Evolutionary conservation across 495 filamentous ascomycete species (phyloP).

Genomic region (Cercophora sp.): DNA sequence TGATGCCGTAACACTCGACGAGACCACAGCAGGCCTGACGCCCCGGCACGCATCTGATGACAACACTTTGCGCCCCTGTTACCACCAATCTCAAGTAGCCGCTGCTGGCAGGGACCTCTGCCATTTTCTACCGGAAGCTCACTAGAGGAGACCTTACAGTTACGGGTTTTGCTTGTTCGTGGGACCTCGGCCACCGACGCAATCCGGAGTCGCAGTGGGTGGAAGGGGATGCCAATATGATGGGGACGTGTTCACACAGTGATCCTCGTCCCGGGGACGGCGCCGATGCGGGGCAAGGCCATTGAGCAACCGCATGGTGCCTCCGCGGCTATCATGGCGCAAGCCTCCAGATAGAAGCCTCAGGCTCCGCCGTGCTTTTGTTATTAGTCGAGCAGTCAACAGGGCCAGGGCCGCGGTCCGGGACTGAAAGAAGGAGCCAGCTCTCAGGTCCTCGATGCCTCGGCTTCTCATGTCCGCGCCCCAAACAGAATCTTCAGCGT

Average conservation of each 20-base stretch:
- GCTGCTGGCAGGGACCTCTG: conserved; percentile 19
- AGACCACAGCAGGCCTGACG: conserved; percentile 2
- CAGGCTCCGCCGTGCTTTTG: no score
- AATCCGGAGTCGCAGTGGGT: not conserved
- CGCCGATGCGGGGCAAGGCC: no score
- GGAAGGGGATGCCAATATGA: not conserved
- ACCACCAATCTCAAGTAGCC: conserved; percentile 19
- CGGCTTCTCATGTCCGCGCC: conserved; percentile 3
- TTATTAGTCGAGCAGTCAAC: no score
- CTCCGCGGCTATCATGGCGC: no score
- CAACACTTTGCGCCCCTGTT: conserved; percentile 7
- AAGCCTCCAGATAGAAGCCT: no score
- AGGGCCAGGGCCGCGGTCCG: no score
- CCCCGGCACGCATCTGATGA: conserved; percentile 9
- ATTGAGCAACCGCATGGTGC: no score
- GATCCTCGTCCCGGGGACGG: no score
- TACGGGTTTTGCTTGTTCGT: not conserved
- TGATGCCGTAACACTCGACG: conserved; percentile 10
- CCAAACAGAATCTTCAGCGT: not conserved
- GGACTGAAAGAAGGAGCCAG: no score
- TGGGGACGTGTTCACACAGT: not conserved
- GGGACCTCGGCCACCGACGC: not conserved
- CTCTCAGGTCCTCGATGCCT: no score
- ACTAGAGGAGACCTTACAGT: not conserved
- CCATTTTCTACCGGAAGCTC: conserved; percentile 24